A percentile compares a stretch with the other conserved stretches of the same genome.
phyloP scores from a whole-genome alignment of 2,329 filamentous ascomycete species.

The Acrodontium crateriforme region DNA sequence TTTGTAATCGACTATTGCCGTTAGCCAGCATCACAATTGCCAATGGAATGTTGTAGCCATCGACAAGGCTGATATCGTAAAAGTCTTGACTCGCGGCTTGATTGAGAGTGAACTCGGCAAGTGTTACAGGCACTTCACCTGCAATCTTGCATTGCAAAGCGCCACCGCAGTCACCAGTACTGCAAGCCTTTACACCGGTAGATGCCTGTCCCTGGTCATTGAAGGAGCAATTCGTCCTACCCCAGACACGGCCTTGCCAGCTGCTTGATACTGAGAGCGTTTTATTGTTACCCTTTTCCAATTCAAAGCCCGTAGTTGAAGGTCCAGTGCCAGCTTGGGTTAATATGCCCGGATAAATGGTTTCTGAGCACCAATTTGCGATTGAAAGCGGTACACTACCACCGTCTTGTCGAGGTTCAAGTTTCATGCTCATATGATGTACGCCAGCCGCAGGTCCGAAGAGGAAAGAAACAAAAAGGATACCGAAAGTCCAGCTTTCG shows the following conservation, averaged over 20 bases:
- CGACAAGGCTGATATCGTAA: constrained; percentile 74
- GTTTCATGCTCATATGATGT: constrained; percentile 21
- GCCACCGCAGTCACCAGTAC: constrained; percentile 63
- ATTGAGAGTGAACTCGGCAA: constrained; percentile 68
- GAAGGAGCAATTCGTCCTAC: constrained; percentile 70
- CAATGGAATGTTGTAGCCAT: constrained; percentile 69
- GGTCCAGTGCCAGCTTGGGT: constrained; percentile 61
- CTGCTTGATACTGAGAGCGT: constrained; percentile 53
- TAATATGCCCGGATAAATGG: constrained; percentile 62
- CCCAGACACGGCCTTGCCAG: constrained; percentile 76
- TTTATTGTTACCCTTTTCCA: constrained; percentile 43
- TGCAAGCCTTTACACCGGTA: constrained; percentile 43
- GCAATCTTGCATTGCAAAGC: constrained; percentile 47
- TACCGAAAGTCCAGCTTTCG: too few relatives aligned
- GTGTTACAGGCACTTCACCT: constrained; percentile 57
- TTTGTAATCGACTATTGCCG: constrained; percentile 43
- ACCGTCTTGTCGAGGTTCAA: constrained; percentile 13
- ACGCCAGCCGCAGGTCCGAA: too few relatives aligned
- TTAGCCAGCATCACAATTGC: constrained; percentile 40
- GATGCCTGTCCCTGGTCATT: constrained; percentile 44
- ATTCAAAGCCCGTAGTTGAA: constrained; percentile 49
- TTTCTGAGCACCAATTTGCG: constrained; percentile 57
- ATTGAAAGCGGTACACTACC: constrained; percentile 43
- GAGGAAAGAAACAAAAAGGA: too few relatives aligned
- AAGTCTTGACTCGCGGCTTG: constrained; percentile 57